Evolutionary conservation across 441 rosid genomes (phyloP).

Genomic region (Populus tomentosa): DNA sequence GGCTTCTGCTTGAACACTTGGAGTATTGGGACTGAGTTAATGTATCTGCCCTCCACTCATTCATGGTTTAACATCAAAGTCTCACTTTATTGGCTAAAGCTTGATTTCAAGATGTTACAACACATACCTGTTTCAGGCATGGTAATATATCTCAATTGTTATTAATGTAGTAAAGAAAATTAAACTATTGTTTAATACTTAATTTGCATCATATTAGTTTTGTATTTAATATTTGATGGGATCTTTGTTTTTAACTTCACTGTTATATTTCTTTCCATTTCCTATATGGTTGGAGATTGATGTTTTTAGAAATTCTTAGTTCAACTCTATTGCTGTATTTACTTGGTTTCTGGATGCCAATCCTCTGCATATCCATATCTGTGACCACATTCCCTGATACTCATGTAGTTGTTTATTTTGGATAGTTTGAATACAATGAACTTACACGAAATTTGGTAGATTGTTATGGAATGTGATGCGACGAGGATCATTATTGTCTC

Average conservation of each 20-base stretch:
- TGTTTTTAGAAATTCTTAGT: neutral
- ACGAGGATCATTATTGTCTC: neutral
- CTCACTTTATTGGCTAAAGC: neutral
- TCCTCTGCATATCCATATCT: neutral
- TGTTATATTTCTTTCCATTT: neutral
- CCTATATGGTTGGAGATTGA: neutral
- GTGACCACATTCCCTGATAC: neutral
- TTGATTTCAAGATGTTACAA: neutral
- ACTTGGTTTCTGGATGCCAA: neutral
- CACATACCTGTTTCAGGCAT: neutral
- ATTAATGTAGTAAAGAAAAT: no score
- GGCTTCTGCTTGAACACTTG: no score
- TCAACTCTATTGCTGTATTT: neutral
- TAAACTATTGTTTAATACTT: neutral
- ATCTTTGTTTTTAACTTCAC: neutral
- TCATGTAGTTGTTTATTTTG: neutral
- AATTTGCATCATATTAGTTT: neutral
- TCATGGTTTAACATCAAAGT: neutral
- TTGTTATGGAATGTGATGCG: neutral
- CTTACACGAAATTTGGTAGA: neutral
- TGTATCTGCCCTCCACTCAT: neutral
- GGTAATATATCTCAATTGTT: neutral
- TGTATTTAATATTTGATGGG: neutral
- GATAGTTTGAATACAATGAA: neutral
- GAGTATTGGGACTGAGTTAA: no score